Conservation (phyloP, 2,329 filamentous ascomycete genomes). For the Pestalotiopsis sp. region DNA sequence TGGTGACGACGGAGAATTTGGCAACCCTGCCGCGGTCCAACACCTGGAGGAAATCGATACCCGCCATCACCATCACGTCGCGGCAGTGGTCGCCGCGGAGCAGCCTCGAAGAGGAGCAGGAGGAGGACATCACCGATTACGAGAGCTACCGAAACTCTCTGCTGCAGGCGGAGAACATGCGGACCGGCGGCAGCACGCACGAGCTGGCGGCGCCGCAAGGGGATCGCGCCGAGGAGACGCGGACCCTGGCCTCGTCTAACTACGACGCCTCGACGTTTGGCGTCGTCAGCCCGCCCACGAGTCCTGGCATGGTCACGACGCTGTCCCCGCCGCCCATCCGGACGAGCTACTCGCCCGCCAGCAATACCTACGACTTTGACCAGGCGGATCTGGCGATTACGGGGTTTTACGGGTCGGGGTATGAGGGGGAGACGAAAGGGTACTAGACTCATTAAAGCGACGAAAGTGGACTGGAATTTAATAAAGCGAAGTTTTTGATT, state of each 20-base stretch:
- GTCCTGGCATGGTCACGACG: background rate
- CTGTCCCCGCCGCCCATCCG: background rate
- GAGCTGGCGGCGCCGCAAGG: background rate
- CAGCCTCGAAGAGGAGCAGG: background rate
- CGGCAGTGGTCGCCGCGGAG: background rate
- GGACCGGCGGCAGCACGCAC: background rate
- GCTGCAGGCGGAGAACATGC: background rate
- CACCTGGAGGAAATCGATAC: slow-evolving; percentile 5
- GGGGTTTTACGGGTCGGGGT: slow-evolving; percentile 1
- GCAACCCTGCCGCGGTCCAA: background rate
- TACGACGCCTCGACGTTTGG: slow-evolving; percentile 1
- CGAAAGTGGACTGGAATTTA: background rate
- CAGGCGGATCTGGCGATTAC: slow-evolving; percentile 3
- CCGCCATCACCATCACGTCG: background rate
- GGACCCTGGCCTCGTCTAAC: slow-evolving; percentile 2
- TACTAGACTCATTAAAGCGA: background rate
- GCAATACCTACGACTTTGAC: background rate
- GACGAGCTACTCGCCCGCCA: background rate
- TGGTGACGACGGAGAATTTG: background rate
- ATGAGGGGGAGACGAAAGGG: background rate
- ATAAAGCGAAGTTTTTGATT: background rate
- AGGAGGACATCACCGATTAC: background rate
- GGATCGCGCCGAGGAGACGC: background rate
- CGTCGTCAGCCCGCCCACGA: background rate
- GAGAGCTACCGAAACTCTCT: slow-evolving; percentile 1